Base-by-base conservation (phyloP, 805 yeast species). In the Huiozyma sinensis region DNA sequence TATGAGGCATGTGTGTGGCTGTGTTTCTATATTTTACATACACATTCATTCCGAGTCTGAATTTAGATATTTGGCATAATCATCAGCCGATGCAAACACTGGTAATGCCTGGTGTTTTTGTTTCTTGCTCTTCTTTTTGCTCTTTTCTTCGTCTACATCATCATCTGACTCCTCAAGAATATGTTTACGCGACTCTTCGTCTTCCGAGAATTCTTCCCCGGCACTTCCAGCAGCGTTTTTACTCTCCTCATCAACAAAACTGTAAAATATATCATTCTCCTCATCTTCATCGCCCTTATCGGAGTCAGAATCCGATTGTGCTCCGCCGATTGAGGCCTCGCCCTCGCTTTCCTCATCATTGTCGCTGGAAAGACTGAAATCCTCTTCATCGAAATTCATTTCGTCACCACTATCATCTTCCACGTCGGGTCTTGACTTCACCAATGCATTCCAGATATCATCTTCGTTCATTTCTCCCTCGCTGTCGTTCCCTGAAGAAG, bases 11-110 rank as follows among this genome's bases (percentile, higher is more conserved):
- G 24, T 17, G 24, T 17, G 24, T 17, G 24, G 24, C 24, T 17
- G 24, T 17, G 24, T 17, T 4, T 17, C 24, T 17, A 17, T 17
- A 17, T 17, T 17, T 17, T 17, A 17, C 24, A 17, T 17, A 31
- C n/a, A 31, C 12, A 33, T 11, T 36, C 66, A 73, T 40, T 79
- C 84, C 42, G 77, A 83, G 29, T 81, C 84, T 11, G 83, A 79
- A 29, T 71, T 71, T 60, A 84, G 65, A 53, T 79, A 81, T 57
- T 84, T 71, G 28, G 90, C 81, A 59, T 87, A 88, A 48, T 84
- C 95, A 36, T 84, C 95, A 7, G 80, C 95, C 39, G 88, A 80
- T 1, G 95, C 97, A 67, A 87, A 89, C 17, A 79, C 71, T 24
- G 97, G 97, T 47, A 89, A 68, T 39, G 73, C 77, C 56, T 75